Base-by-base conservation (phyloP, 139 green algal genomes). In the Chlamydomonas asymmetrica region DNA sequence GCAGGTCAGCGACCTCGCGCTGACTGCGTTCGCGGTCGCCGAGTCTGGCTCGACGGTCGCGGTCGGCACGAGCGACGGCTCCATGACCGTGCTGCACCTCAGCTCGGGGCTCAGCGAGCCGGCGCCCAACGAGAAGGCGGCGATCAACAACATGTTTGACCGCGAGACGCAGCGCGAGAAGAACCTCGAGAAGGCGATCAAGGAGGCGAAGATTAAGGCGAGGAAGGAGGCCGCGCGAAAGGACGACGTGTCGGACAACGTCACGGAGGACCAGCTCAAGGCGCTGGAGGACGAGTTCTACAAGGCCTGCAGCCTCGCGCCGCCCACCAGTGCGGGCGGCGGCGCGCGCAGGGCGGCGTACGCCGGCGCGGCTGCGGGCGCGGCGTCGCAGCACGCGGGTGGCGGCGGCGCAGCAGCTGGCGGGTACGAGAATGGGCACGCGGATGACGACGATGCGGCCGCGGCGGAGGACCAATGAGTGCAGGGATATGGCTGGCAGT, bases 121-220 rank as follows among this genome's bases (percentile, higher is more conserved):
- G 69, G 88, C 92, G 63, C 85, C 86, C 34, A 94, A 91, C 43
- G 94, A 98, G 85, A 95, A 95, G 84, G 70, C 87, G 48, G 74
- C 71, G 40, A 91, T 97, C 65, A 85, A 87, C 73, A 81, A 80
- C 60, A 89, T 92, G 88, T 84, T 91, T 45, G 86, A 93, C 62
- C 80, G 86, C 20, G 88, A 92, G 70, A 88, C 81, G 49, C 80
- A 85, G 63, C 69, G 83, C 35, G 94, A 98, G 84, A 97, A 96
- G 84, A 97, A 97, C 74, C 73, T 97, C 54, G 94, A 98, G 66
- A 97, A 97, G 84, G 89, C 85, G 0, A 85, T 85, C 50, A 97
- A 96, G 83, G 94, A 98, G 81, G 85, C 91, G 67, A 96, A 94
- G 85, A 80, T 90, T 8, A 89, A 88, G 67, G 88, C 89, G 27